Base-by-base conservation (phyloP, 495 filamentous ascomycete species). In the Cladorrhinum samala region DNA sequence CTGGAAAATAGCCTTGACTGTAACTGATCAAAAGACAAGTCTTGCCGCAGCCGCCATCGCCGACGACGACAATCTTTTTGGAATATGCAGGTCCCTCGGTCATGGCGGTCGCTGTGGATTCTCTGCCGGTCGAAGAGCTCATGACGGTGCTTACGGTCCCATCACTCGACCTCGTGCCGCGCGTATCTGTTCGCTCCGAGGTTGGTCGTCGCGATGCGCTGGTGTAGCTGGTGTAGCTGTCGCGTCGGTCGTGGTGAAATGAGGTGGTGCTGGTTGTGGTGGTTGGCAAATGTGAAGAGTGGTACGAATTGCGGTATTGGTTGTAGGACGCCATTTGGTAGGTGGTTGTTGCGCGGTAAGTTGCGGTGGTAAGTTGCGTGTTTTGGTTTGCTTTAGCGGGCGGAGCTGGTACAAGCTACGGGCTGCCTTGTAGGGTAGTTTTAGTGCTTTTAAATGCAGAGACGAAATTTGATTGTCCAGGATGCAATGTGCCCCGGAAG, bases 31-130 rank as follows among this genome's bases (percentile, higher is more conserved):
- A 74, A 53, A 98, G 72, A 77, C 94, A 98, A 5, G 93, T 98
- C 85, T 98, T 98, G 59, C 93, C 93, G 70, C 93, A 98, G 50
- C 93, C 93, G 54, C 93, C 93, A 71, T 98, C 93, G 49, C 93
- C 93, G 19, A 98, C 93, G 17, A 98, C 93, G 18, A 98, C 93
- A 60, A 98, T 90, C 77, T 98, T 98, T 77, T 98, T 98, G 54
- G 91, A 96, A 71, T 90, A 98, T 46, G 88, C 83, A 1, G 91
- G 91, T 3, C 87, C 87, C 81, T 45, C 74, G 17, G 91, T 96
- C 68, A 93, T 82, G 69, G 87, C 84, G 27, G 91, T 96, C 16
- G 81, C 84, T 47, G 86, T 80, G 5, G 89, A 92, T 66, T 87
- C 82, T 60, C 83, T 73, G 46, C 80, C 79, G 33, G 85, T 79